A percentile compares a stretch with the other conserved stretches of the same genome.
phyloP scores from a whole-genome alignment of 495 filamentous ascomycete species.

The Penicillium mononematosum region DNA sequence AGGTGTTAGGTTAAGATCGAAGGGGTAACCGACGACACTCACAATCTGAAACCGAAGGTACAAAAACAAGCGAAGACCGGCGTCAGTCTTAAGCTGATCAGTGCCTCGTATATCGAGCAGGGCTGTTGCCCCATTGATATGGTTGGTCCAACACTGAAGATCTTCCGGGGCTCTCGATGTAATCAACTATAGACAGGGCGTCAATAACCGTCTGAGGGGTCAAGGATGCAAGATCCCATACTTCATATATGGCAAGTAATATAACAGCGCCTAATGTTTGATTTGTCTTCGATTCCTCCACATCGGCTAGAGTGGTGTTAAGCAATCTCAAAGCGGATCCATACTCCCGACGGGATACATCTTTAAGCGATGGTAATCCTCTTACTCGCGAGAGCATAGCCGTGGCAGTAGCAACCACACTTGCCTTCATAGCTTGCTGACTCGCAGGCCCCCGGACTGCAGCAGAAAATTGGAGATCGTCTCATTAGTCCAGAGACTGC shows the following conservation, averaged over 20 bases:
- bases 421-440: constrained; percentile 41
- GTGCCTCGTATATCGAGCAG: constrained; percentile 56
- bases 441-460: constrained; percentile 22
- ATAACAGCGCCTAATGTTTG: constrained; percentile 61
- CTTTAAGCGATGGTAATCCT: constrained; percentile 33
- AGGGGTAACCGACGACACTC: constrained; percentile 9
- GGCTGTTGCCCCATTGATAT: constrained; percentile 58
- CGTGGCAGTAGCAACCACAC: constrained; percentile 50
- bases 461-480: constrained; percentile 27
- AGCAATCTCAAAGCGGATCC: constrained; percentile 46
- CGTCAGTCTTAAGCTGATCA: constrained; percentile 53
- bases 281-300: constrained; percentile 57
- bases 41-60: constrained; percentile 54
- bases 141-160: constrained; percentile 56
- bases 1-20: constrained; percentile 2
- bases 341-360: constrained; percentile 48
- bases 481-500: constrained; percentile 33
- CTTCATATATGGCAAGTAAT: constrained; percentile 53
- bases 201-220: not conserved
- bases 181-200: constrained; percentile 40
- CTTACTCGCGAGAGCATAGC: constrained; percentile 49
- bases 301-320: constrained; percentile 54
- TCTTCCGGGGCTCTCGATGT: constrained; percentile 45
- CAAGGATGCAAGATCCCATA: constrained; percentile 23
- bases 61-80: constrained; percentile 57